These are phyloP conservation scores for Taiwanofungus camphoratus DNA, from an alignment of 1,284 basidiomycete genomes.

Conservation along the genomic window DNA sequence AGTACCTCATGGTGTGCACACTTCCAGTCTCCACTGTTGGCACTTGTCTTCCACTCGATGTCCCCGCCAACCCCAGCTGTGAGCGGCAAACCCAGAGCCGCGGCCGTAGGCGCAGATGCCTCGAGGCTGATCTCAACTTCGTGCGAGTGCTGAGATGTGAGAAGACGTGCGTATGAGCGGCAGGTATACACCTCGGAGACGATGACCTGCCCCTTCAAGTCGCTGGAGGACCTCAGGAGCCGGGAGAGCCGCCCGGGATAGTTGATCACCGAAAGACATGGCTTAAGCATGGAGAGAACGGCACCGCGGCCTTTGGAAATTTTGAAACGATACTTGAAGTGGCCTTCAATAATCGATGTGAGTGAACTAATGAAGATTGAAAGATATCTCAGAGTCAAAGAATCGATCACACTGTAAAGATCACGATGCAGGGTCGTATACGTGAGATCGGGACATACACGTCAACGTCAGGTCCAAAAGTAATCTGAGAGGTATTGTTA, in stretches of 20 bases:
- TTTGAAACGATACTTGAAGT: conserved; percentile 1
- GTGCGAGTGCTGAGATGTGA: not conserved
- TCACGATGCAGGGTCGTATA: too few relatives aligned
- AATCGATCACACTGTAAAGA: not conserved
- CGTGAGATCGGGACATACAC: too few relatives aligned
- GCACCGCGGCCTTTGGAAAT: conserved; percentile 4
- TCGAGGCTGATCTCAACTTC: conserved; percentile 3
- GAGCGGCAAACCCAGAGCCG: not conserved
- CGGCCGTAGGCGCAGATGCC: not conserved
- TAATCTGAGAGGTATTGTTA: not conserved
- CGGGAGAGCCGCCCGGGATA: conserved; percentile 3
- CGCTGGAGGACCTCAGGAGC: not conserved
- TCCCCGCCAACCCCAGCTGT: conserved; percentile 1
- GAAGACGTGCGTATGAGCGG: conserved; percentile 6
- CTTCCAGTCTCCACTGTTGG: conserved; percentile 3
- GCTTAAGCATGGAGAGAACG: conserved; percentile 4
- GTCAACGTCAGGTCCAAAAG: not conserved
- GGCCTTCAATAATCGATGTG: not conserved
- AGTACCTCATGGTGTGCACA: not conserved
- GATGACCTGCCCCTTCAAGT: conserved; percentile 2
- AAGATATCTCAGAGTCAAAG: not conserved
- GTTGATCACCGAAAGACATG: not conserved
- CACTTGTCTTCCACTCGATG: conserved; percentile 4
- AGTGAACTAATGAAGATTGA: not conserved
- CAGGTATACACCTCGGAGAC: conserved; percentile 6